Conservation (phyloP, 805 yeast species). For the Pichia kluyveri region DNA sequence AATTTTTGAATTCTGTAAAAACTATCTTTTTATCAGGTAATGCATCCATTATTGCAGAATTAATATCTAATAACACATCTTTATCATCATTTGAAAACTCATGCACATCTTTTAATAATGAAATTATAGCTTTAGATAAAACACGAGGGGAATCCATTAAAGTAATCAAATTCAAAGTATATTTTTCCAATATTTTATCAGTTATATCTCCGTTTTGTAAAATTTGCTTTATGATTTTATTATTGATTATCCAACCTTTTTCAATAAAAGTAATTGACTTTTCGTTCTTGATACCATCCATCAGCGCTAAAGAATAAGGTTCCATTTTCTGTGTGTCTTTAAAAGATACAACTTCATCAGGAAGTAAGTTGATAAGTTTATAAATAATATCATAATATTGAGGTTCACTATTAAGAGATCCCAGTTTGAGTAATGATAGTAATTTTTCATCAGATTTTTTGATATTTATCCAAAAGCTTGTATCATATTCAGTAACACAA, state of each 20-base stretch:
- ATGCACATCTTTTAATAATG: conserved; percentile 8
- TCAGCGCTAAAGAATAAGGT: conserved; percentile 12
- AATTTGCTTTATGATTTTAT: conserved; percentile 8
- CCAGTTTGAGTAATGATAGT: conserved; percentile 37
- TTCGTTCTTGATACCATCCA: conserved; percentile 18
- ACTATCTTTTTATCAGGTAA: conserved; percentile 17
- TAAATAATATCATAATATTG: conserved; percentile 32
- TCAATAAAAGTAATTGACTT: conserved; percentile 13
- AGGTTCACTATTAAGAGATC: conserved; percentile 46
- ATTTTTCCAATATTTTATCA: conserved; percentile 6
- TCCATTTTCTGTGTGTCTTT: conserved; percentile 3
- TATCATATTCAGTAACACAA: conserved; percentile 34
- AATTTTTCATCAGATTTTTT: conserved; percentile 40
- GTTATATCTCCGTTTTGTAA: conserved; percentile 1
- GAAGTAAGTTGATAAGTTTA: conserved; percentile 14
- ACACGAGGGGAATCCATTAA: conserved; percentile 14
- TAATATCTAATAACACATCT: conserved; percentile 17
- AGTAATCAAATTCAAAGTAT: conserved; percentile 9
- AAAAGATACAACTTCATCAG: conserved; percentile 13
- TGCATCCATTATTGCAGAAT: conserved; percentile 15
- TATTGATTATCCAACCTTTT: conserved; percentile 22
- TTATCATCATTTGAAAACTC: conserved; percentile 11
- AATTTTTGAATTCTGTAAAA: conserved; percentile 8
- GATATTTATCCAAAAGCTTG: conserved; percentile 43
- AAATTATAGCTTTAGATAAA: conserved; percentile 7